Conservation (phyloP, 2,329 filamentous ascomycete genomes). For the Xylariomycetidae sp. region DNA sequence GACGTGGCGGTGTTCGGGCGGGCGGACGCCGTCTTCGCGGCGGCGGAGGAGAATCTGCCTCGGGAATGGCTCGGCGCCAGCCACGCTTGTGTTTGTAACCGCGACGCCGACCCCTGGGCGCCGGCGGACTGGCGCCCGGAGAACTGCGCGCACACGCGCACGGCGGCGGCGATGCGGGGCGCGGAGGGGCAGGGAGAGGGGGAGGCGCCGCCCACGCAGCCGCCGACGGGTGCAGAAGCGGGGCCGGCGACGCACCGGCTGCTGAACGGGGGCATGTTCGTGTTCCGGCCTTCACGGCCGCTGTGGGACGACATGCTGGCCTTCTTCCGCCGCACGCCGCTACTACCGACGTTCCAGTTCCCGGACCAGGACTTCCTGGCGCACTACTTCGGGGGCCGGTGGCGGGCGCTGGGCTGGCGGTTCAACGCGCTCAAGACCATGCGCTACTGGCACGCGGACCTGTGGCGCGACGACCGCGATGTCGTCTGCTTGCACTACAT, state of each 20-base stretch:
- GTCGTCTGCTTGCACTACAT: slow-evolving; percentile 47
- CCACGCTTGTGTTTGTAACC: slow-evolving; percentile 47
- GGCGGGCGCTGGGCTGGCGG: slow-evolving; percentile 40
- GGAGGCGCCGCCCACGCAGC: neutral
- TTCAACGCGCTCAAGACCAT: slow-evolving; percentile 49
- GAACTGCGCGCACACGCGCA: slow-evolving; percentile 42
- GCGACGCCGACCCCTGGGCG: slow-evolving; percentile 43
- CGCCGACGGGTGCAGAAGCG: slow-evolving; percentile 12
- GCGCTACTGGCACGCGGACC: slow-evolving; percentile 43
- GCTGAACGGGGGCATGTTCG: slow-evolving; percentile 45
- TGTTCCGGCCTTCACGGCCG: slow-evolving; percentile 36
- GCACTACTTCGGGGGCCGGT: slow-evolving; percentile 37
- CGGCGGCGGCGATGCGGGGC: neutral
- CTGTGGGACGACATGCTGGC: slow-evolving; percentile 33
- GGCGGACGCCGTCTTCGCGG: slow-evolving; percentile 39
- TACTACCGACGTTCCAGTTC: slow-evolving; percentile 39
- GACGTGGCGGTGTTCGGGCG: slow-evolving; percentile 42
- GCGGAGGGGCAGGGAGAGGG: neutral
- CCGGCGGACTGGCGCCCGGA: slow-evolving; percentile 38
- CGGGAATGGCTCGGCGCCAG: slow-evolving; percentile 38
- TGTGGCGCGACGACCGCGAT: slow-evolving; percentile 40
- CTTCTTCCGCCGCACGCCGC: slow-evolving; percentile 27
- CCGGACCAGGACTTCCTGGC: slow-evolving; percentile 49
- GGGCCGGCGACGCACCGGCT: slow-evolving; percentile 33
- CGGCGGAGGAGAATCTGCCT: slow-evolving; percentile 25